Evolutionary conservation across 352 stramenopile genomes (phyloP).

Genomic region (Phytophthora pisi): DNA sequence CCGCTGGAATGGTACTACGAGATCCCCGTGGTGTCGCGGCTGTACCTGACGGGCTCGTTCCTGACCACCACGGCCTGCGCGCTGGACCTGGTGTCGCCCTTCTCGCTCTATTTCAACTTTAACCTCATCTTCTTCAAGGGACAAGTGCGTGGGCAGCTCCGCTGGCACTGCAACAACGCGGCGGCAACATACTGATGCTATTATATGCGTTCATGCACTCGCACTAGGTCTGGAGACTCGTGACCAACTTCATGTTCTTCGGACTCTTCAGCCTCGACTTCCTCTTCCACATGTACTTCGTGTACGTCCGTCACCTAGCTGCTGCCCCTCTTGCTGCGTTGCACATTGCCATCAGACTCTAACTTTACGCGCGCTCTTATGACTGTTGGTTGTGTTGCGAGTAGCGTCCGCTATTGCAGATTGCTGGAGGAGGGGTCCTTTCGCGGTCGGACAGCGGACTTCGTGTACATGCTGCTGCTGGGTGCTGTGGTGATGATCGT

Average conservation of each 20-base stretch:
- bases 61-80: conserved; percentile 96
- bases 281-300: conserved; percentile 99
- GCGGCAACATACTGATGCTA: background rate
- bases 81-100: conserved; percentile 97
- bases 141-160: conserved; percentile 72
- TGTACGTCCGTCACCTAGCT: conserved; percentile 64
- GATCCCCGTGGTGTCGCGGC: conserved; percentile 97
- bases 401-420: conserved; percentile 93
- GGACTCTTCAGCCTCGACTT: conserved; percentile 99
- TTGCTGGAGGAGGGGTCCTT: conserved; percentile 99
- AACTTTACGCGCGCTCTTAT: background rate
- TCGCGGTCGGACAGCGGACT: conserved; percentile 95
- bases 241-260: conserved; percentile 99
- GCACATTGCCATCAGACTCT: conserved; percentile 2
- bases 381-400: background rate
- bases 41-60: conserved; percentile 98
- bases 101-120: conserved; percentile 95
- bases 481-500: conserved; percentile 95
- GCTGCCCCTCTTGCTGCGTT: conserved; percentile 6
- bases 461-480: conserved; percentile 98
- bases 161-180: background rate
- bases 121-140: conserved; percentile 98
- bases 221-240: conserved; percentile 92
- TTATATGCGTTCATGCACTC: background rate
- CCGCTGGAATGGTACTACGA: conserved; percentile 97